Base-by-base conservation (phyloP, 2,329 filamentous ascomycete genomes). In the Magnaporthiopsis rhizophila region DNA sequence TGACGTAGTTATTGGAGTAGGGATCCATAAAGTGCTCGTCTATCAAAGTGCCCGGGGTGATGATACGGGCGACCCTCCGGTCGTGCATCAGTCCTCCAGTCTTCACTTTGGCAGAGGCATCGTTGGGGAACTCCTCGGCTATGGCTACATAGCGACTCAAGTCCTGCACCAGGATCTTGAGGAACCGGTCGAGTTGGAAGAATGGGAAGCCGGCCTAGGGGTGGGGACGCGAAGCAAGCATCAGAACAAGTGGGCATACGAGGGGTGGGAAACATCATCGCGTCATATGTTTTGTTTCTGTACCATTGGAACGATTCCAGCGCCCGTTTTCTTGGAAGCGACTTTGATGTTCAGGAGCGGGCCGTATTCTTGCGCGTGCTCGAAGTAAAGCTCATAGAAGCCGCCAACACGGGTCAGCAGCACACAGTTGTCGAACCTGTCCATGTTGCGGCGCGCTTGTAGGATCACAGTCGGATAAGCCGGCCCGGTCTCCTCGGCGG, bases 1-100 rank as follows among this genome's bases (percentile, higher is more conserved):
- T 84, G 45, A 98, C 82, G 74, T 94, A 99, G 74, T 97, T 98
- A 76, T 95, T 97, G 71, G 91, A 87, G 73, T 90, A 94, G 1
- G 92, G 91, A 73, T 98, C 91, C 81, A 99, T 92, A 75, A 98
- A 99, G 70, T 92, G 93, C 77, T 99, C 95, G 75, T 99, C 95
- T 69, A 99, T 97, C 64, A 99, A 80, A 1, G 95, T 99, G 26
- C 95, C 95, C 1, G 95, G 92, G 0, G 95, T 98, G 72, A 99
- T 87, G 69, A 99, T 89, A 65, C 95, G 88, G 24, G 91, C 86
- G 18, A 99, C 92, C 69, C 82, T 87, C 32, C 95, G 89, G 73
- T 96, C 90, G 74, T 95, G 96, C 80, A 94, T 81, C 67, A 94
- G 78, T 3, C 91, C 92, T 18, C 91, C 91, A 26, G 86, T 83